A percentile compares a stretch with the other conserved stretches of the same genome.
Evolutionary conservation across 768 basidiomycete genomes (phyloP).

Genomic region (Rhodosporidiobolus odoratus): DNA sequence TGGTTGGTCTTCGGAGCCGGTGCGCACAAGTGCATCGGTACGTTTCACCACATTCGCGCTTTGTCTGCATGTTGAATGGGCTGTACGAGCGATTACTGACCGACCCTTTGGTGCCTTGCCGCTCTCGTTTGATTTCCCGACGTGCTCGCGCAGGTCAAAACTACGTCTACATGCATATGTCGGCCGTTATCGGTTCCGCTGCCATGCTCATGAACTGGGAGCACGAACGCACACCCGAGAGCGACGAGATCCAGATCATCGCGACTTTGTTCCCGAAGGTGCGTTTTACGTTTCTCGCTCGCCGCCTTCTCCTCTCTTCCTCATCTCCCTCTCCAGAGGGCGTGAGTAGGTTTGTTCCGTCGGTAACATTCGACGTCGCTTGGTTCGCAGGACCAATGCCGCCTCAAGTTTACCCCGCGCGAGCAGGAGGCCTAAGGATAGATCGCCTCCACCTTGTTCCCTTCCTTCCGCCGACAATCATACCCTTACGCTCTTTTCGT

Average conservation of each 20-base stretch:
- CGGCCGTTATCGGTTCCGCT: constrained; percentile 75
- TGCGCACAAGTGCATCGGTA: constrained; percentile 48
- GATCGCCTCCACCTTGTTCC: background rate
- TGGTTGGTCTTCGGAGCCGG: constrained; percentile 93
- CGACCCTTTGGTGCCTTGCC: too few species aligned
- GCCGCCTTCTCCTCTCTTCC: background rate
- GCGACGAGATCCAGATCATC: constrained; percentile 82
- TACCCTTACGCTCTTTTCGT: too few species aligned
- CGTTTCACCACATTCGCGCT: background rate
- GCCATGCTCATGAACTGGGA: constrained; percentile 74
- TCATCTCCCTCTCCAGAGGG: background rate
- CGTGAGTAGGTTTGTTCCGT: background rate
- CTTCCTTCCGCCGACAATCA: background rate
- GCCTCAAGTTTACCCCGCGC: constrained; percentile 2
- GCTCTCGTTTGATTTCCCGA: too few species aligned
- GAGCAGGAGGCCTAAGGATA: background rate
- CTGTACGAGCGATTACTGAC: too few species aligned
- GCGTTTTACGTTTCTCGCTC: background rate
- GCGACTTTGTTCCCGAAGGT: constrained; percentile 94
- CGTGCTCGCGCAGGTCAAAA: constrained; percentile 90
- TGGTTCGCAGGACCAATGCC: constrained; percentile 9
- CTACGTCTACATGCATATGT: constrained; percentile 88
- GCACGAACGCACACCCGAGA: constrained; percentile 72
- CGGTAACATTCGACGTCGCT: background rate
- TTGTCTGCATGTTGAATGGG: too few species aligned